Evolutionary conservation across 2,329 filamentous ascomycete species (phyloP), one percentile per base, ranked within the genome.

Genomic region (Ophiosphaerella narmari): DNA sequence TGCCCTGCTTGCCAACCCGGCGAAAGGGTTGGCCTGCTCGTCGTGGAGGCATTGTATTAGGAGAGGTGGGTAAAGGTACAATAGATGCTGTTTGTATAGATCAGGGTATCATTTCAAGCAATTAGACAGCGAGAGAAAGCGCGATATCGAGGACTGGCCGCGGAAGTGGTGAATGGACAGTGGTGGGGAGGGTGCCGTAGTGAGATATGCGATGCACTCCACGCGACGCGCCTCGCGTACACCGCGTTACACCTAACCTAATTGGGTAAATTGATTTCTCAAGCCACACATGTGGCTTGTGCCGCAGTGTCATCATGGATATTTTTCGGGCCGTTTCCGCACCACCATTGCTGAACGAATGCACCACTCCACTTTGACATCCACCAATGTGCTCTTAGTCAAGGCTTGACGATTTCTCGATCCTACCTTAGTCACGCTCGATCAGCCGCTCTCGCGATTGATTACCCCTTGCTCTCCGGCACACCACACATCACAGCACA

Each of bases 11-110:
- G 60, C 73, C 72, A 46, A 78, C 72, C 54, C 76, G 76, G 58
- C 74, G 72, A 54, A 70, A 75, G 46, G 72, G 67, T 54, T 75
- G 72, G 45, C 71, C 71, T 57, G 64, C 55, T 38, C 76, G 66
- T 62, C 76, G 75, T 45, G 77, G 75, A 35, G 77, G 70, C 77
- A 79, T 79, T 52, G 46, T 65, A 67, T 64, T 54, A 35, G 51
- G 48, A 49, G 48, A 49, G 43, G 50, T 46, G 50, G 55, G 50
- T 52, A 55, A 57, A 51, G 54, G 50, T 58, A 43, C 53, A 37
- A 61, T 63, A 59, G 61, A 59, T 54, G 56, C 48, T 50, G 59
- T 11, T 49, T 64, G 60, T 54, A 50, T 50, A 59, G 46, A 47
- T 63, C 46, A 59, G 63, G 61, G 63, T 68, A 68, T 70, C 67